Evolutionary conservation across 1,284 basidiomycete genomes (phyloP).

Genomic region (Hortiboletus rubellus): DNA sequence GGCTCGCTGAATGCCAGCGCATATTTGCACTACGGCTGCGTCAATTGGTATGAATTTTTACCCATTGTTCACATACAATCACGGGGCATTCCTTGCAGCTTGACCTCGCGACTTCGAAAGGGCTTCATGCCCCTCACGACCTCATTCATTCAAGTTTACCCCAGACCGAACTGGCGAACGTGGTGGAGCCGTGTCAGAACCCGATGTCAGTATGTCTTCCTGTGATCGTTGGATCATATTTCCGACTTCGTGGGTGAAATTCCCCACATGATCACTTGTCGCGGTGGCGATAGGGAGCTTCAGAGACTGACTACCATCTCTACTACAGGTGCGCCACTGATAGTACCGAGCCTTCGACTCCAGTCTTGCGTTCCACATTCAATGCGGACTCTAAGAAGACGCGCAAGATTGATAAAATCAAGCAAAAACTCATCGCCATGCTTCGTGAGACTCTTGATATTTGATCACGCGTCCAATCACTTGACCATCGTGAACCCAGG

Average conservation of each 20-base stretch:
- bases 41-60: not conserved
- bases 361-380: not conserved
- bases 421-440: conserved; percentile 6
- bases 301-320: too few relatives aligned
- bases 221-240: not conserved
- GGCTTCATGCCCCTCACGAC: not conserved
- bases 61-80: too few relatives aligned
- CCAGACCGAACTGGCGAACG: too few relatives aligned
- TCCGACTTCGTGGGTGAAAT: not conserved
- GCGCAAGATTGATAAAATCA: conserved; percentile 5
- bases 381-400: not conserved
- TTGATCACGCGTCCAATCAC: rapidly evolving
- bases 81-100: not conserved
- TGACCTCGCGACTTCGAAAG: not conserved
- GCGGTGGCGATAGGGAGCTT: too few relatives aligned
- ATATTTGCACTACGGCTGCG: not conserved
- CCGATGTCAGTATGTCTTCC: not conserved
- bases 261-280: too few relatives aligned
- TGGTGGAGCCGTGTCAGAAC: too few relatives aligned
- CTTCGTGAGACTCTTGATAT: conserved; percentile 6
- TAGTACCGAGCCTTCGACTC: not conserved
- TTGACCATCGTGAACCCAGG: not conserved
- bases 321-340: too few relatives aligned
- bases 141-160: not conserved
- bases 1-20: not conserved